These are phyloP conservation scores for Podaxis carcinomalis DNA, from an alignment of 768 basidiomycete genomes.

Conservation along the genomic window DNA sequence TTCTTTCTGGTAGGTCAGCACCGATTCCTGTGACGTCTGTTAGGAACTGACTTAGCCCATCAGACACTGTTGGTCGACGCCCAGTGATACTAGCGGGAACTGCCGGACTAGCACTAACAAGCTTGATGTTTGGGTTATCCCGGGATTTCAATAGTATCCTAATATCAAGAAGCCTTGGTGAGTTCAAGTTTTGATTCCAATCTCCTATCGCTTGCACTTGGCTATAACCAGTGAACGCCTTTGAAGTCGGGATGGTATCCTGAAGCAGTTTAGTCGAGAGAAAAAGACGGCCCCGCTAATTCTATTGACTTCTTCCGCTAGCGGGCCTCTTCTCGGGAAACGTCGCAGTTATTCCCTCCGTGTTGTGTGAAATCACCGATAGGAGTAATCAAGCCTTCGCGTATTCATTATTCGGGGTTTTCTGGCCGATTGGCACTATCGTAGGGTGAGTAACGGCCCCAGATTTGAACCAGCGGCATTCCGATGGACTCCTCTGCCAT, in stretches of 20 bases:
- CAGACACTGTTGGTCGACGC: conserved; percentile 55
- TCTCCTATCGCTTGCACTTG: neutral
- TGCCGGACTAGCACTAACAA: conserved; percentile 41
- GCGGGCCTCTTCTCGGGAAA: conserved; percentile 62
- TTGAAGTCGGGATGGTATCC: neutral
- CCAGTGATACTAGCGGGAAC: conserved; percentile 56
- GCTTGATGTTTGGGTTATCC: conserved; percentile 54
- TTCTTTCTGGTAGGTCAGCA: conserved; percentile 38
- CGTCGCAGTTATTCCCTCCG: conserved; percentile 54
- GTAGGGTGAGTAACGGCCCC: conserved; percentile 39
- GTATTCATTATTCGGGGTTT: conserved; percentile 53
- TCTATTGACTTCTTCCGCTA: conserved; percentile 16
- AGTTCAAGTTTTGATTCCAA: conserved; percentile 9
- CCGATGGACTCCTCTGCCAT: conserved; percentile 4
- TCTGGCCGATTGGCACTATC: conserved; percentile 54
- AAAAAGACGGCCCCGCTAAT: conserved; percentile 6
- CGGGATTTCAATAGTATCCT: conserved; percentile 41
- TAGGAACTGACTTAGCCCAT: neutral
- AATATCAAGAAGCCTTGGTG: conserved; percentile 46
- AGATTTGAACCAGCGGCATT: neutral
- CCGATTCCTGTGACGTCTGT: neutral
- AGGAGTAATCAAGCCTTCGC: conserved; percentile 50
- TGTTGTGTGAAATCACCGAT: conserved; percentile 59
- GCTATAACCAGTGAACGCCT: neutral
- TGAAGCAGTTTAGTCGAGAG: neutral